Percentiles rank a stretch among this genome's conserved stretches.
Evolutionary conservation across 495 filamentous ascomycete genomes (phyloP).

Genomic region (Neurospora hispaniola): DNA sequence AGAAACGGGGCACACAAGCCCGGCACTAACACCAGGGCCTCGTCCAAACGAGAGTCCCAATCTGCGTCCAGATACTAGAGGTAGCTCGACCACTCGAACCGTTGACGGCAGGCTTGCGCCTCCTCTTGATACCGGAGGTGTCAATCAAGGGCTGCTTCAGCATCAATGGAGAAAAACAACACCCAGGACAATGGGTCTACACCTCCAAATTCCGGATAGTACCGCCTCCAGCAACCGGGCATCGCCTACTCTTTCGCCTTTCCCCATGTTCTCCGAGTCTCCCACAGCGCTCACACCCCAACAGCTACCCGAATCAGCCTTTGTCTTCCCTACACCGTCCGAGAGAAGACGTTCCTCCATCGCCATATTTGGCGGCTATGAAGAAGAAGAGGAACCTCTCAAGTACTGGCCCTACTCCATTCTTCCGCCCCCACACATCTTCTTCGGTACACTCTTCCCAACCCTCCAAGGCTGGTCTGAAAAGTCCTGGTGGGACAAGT

Average conservation of each 20-base stretch:
- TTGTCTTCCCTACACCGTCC: conserved; percentile 18
- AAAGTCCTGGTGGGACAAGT: conserved; percentile 66
- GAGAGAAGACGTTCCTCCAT: conserved; percentile 18
- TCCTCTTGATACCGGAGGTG: conserved; percentile 3
- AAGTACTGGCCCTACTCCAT: conserved; percentile 66
- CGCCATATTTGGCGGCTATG: conserved; percentile 34
- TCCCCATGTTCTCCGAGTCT: conserved; percentile 33
- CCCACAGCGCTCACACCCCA: conserved; percentile 35
- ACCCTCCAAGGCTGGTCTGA: conserved; percentile 70
- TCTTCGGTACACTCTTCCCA: conserved; percentile 74
- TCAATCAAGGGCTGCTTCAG: not conserved
- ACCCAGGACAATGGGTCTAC: conserved; percentile 1
- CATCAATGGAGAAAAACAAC: not conserved
- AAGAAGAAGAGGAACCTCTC: conserved; percentile 31
- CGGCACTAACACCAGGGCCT: not conserved
- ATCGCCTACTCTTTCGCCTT: conserved; percentile 30
- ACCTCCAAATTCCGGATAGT: conserved; percentile 23
- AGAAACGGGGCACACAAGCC: not conserved
- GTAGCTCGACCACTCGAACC: conserved; percentile 15
- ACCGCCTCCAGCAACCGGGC: conserved; percentile 43
- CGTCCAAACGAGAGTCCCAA: not conserved
- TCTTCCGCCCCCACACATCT: conserved; percentile 58
- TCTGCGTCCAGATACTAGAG: conserved; percentile 7
- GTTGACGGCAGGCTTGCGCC: conserved; percentile 23
- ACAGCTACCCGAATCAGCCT: conserved; percentile 18